Percentiles rank a stretch among this genome's conserved stretches.
Evolutionary conservation across 306 rosid species (phyloP).

Genomic region (Vigna radiata): DNA sequence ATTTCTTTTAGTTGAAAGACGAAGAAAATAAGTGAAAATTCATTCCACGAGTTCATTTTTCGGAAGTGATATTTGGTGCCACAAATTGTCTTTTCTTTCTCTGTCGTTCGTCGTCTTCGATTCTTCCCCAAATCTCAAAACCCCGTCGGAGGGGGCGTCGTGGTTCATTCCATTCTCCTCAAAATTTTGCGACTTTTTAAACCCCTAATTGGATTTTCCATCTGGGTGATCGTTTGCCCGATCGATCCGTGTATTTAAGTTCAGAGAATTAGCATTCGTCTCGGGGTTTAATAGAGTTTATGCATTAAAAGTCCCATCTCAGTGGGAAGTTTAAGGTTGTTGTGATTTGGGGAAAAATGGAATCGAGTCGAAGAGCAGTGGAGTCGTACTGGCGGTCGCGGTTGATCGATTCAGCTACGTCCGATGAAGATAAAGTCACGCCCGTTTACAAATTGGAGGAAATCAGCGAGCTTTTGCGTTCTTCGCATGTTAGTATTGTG

Average conservation of each 20-base stretch:
- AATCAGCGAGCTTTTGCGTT: slow-evolving; percentile 79
- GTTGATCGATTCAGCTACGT: slow-evolving; percentile 85
- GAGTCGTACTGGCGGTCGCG: slow-evolving; percentile 96
- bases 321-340: slow-evolving; percentile 42
- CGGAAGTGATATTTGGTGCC: slow-evolving; percentile 14
- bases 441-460: slow-evolving; percentile 95
- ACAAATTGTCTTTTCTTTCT: slow-evolving; percentile 32
- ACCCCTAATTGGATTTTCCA: slow-evolving; percentile 12
- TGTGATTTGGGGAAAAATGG: slow-evolving; percentile 62
- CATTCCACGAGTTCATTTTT: not conserved
- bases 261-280: not conserved
- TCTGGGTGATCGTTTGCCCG: slow-evolving; percentile 9
- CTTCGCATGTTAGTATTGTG: slow-evolving; percentile 89
- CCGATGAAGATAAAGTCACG: slow-evolving; percentile 91
- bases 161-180: slow-evolving; percentile 14
- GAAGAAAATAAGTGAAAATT: not conserved
- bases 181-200: slow-evolving; percentile 22
- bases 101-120: not conserved
- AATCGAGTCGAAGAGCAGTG: slow-evolving; percentile 96
- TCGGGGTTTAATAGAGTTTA: not conserved
- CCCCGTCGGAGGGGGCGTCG: not conserved
- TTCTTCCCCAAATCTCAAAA: slow-evolving; percentile 34
- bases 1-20: not conserved
- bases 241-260: slow-evolving; percentile 35
- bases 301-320: slow-evolving; percentile 38